Evolutionary conservation across 352 stramenopile species (phyloP), one percentile per base, ranked within the genome.

Genomic region (Globisporangium cederbergense): DNA sequence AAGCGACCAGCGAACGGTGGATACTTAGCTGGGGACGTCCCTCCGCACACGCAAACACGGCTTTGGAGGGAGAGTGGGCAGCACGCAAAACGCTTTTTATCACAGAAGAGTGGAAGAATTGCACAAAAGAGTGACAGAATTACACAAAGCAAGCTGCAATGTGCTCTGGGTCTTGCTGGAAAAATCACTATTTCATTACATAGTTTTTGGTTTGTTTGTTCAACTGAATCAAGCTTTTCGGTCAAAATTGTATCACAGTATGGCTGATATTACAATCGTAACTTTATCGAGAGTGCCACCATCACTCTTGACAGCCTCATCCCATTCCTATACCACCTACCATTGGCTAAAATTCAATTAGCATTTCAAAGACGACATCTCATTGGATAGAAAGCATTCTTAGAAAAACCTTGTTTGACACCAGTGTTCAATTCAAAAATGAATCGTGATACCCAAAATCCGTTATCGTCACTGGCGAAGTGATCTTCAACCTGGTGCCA

Each of bases 1-100:
- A 50, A 53, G 43, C 45, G 51, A 43, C 14, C 16, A 40, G 51
- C 51, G 51, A 57, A 42, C 9, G 36, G 36, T 9, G 32, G 52
- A 58, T 58, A 58, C 52, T 58, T 58, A 58, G 52, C 18, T 20
- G 52, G 14, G 32, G 20, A 45, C 52, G 52, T 18, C 52, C 4
- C 18, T 58, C 22, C 16, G 18, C 20, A 28, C 25, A 28, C 25
- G 28, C 3, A n/a, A 43, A 18, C 28, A 25, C 22, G 47, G 11
- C 4, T 25, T 32, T 13, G 20, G 28, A 28, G 51, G 50, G 50
- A 43, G 51, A 57, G 51, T 57, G 51, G 30, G 50, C 28, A 25
- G 2, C 10, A 40, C 1, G 22, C 4, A 3, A 13, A 13, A 0
- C 3, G 5, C 2, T 22, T 36, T 55, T 20, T 14, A 55, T 22